phyloP scores from a whole-genome alignment of 305 asterid species.

The Ilex paraguariensis region DNA sequence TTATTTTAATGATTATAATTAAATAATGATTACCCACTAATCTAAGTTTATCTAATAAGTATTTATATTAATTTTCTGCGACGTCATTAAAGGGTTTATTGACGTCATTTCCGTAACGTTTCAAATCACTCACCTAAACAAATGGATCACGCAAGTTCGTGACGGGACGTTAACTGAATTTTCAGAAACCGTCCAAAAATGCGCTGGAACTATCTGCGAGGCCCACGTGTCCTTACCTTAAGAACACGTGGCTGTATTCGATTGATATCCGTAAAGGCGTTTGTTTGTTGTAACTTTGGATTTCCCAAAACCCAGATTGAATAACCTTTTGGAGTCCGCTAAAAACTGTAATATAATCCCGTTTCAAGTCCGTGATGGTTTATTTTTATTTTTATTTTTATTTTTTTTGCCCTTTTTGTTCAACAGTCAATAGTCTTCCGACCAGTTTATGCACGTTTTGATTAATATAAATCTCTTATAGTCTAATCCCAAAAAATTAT shows the following conservation, averaged over 20 bases:
- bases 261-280: slow-evolving; percentile 6
- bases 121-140: too few relatives aligned
- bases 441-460: too few relatives aligned
- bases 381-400: too few relatives aligned
- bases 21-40: not conserved
- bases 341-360: slow-evolving; percentile 20
- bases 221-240: not conserved
- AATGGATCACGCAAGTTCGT: slow-evolving; percentile 14
- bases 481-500: too few relatives aligned
- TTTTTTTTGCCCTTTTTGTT: too few relatives aligned
- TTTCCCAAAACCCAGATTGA: slow-evolving; percentile 8
- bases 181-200: not conserved
- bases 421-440: too few relatives aligned
- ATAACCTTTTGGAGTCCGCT: slow-evolving; percentile 17
- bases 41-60: not conserved
- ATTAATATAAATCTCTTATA: too few relatives aligned
- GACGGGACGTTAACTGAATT: slow-evolving; percentile 14
- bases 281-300: not conserved
- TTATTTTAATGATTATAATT: not conserved
- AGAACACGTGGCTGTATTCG: not conserved
- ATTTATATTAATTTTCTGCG: too few relatives aligned
- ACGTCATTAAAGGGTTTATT: too few relatives aligned
- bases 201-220: not conserved
- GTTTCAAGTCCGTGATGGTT: slow-evolving; percentile 28
- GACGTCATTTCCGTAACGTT: too few relatives aligned